Evolutionary conservation across 129 eudicot species (phyloP), one percentile per base, ranked within the genome.

Genomic region (Flaveria sonorensis): DNA sequence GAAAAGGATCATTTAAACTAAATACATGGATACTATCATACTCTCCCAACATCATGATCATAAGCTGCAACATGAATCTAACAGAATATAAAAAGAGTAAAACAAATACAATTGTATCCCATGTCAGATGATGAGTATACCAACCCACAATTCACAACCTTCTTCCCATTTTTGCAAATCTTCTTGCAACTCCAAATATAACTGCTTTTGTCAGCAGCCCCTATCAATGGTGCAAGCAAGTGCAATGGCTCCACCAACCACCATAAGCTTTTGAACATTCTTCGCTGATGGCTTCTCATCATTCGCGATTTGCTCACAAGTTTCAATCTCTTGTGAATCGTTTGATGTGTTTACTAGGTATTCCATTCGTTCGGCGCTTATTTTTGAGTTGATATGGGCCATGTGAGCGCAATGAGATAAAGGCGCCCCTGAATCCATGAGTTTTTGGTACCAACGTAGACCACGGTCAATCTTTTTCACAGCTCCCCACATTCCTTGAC

Each of bases 401-500:
- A 92, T 84, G 82, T 26, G 50, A 1, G 91, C 93, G 59, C 88
- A 87, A 39, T 65, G 92, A 7, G 97, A 78, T 30, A 87, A 77
- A 7, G 92, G 85, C 21, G 71, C 84, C 4, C 91, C 93, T 0
- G 93, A 84, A 5, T 65, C 75, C 59, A 81, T 77, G 24, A 80
- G 82, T 60, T 81, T 89, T 68, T 89, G 97, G 80, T 89, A 92
- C 85, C 91, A 88, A 23, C 97, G 92, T 50, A 92, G 79, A 30
- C 91, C 97, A 15, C 88, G 96, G 70, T 92, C 97, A 2, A 92
- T 92, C 77, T 89, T 92, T 79, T 84, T 86, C 36, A 92, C 97
- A 10, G 97, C 96, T 5, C 97, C 97, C 97, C 97, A 92, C 97
- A 92, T 92, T 19, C 96, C 97, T 81, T 92, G 96, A 2, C 93